These are phyloP conservation scores for Leishmania amazonensis DNA, from an alignment of 208 protist genomes.

Conservation along the genomic window DNA sequence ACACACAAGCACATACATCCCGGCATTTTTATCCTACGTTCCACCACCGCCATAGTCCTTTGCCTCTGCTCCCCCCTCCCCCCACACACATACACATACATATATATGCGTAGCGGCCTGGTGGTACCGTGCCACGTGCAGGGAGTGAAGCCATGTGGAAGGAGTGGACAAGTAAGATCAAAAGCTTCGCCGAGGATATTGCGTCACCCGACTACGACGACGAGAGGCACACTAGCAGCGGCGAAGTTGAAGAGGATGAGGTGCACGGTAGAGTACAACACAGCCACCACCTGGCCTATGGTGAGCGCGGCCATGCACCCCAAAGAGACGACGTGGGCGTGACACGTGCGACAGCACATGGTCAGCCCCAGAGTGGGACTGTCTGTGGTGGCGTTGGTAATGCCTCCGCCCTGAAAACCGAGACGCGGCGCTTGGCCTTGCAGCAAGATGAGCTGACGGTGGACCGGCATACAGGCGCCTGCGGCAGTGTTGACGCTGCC, in stretches of 20 bases:
- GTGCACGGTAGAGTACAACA: not conserved
- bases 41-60: not conserved
- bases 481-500: not conserved
- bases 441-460: constrained; percentile 12
- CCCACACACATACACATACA: constrained; percentile 1
- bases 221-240: constrained; percentile 6
- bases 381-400: not conserved
- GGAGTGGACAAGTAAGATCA: constrained; percentile 68
- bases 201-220: constrained; percentile 65
- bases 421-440: not conserved
- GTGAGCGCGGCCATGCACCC: not conserved
- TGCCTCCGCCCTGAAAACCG: constrained; percentile 2
- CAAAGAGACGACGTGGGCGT: not conserved
- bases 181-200: constrained; percentile 78
- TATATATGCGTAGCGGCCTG: not conserved
- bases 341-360: not conserved
- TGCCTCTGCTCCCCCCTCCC: not conserved
- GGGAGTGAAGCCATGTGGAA: constrained; percentile 44
- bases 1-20: not conserved
- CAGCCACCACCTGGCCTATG: not conserved
- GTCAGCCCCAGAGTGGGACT: not conserved
- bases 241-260: not conserved
- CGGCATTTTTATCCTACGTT: not conserved
- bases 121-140: not conserved
- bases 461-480: not conserved